Base-by-base conservation (phyloP, 75 land plant species). In the Selaginella moellendorffii region DNA sequence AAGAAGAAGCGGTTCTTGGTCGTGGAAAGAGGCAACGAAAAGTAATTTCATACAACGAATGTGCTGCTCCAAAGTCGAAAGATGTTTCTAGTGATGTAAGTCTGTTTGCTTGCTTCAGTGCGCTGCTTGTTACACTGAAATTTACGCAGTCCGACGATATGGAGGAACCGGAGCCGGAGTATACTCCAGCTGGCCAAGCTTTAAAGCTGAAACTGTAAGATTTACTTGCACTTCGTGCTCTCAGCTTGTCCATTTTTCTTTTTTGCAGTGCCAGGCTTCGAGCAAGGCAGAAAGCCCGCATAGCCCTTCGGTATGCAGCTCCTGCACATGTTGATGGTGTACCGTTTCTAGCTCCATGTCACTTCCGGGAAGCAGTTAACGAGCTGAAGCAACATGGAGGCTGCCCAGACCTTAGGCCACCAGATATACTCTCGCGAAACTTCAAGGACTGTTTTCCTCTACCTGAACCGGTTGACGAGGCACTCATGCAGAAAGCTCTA, bases 1-100 rank as follows among this genome's bases (percentile, higher is more conserved):
- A 86, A 70, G 92, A 90, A 71, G 92, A 86, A 76, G 99, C 86
- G 36, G 83, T 74, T 56, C 97, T 90, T 78, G 99, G 99, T 10
- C 82, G 99, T 12, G 99, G 97, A 1, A 95, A 95, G 66, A 81
- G 99, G 2, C 68, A 67, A 54, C 78, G 97, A 26, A 86, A 95
- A 75, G 77, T 84, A 63, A 80, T 90, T 59, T 84, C 96, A 19
- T 85, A 85, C 62, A 82, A 77, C 54, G 99, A 88, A 60, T 79
- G 80, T 31, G 73, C 75, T 77, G 77, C 75, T 64, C 36, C 71
- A 25, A 69, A 74, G 52, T 62, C 79, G 19, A 70, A 30, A 54
- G 99, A 89, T 62, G 73, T 76, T 42, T 70, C 72, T 58, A 80
- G 66, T 73, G 91, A 90, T 79, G 99, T 95, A 74, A 51, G 59